phyloP scores from a whole-genome alignment of 2,329 filamentous ascomycete species.

The Ceratocystis destructans region DNA sequence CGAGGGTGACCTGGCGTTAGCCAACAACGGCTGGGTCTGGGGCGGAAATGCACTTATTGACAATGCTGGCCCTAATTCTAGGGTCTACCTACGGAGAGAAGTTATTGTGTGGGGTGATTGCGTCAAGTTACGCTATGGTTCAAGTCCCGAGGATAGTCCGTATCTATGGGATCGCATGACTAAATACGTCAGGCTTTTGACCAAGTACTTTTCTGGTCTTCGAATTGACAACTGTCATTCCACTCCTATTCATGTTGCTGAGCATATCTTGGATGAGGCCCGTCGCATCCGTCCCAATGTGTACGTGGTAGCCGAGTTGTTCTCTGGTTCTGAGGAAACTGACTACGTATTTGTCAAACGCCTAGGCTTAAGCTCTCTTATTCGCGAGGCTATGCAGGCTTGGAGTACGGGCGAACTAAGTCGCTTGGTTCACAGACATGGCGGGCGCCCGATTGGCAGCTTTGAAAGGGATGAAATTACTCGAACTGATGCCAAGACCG shows the following conservation, averaged over 20 bases:
- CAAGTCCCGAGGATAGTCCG: constrained; percentile 66
- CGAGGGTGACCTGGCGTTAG: constrained; percentile 63
- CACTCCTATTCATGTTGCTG: constrained; percentile 84
- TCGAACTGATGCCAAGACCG: constrained; percentile 36
- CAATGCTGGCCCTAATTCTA: constrained; percentile 78
- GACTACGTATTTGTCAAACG: constrained; percentile 93
- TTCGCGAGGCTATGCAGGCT: constrained; percentile 95
- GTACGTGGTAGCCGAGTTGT: constrained; percentile 87
- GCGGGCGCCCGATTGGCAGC: constrained; percentile 86
- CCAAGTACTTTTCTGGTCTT: constrained; percentile 89
- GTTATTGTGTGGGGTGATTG: constrained; percentile 98
- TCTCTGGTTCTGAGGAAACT: constrained; percentile 88
- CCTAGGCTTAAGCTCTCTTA: constrained; percentile 78
- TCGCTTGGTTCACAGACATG: constrained; percentile 82
- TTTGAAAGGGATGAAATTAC: constrained; percentile 87
- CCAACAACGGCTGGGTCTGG: constrained; percentile 99
- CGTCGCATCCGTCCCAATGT: constrained; percentile 73
- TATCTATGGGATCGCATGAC: constrained; percentile 96
- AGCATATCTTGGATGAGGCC: constrained; percentile 91
- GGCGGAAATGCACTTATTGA: constrained; percentile 87
- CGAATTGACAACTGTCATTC: constrained; percentile 98
- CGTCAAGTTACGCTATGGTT: constrained; percentile 87
- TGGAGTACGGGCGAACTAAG: constrained; percentile 93
- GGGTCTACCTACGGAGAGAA: constrained; percentile 87
- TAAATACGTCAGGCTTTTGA: constrained; percentile 78